phyloP scores from a whole-genome alignment of 257 asterid species.

The Jaltomata sinuosa region DNA sequence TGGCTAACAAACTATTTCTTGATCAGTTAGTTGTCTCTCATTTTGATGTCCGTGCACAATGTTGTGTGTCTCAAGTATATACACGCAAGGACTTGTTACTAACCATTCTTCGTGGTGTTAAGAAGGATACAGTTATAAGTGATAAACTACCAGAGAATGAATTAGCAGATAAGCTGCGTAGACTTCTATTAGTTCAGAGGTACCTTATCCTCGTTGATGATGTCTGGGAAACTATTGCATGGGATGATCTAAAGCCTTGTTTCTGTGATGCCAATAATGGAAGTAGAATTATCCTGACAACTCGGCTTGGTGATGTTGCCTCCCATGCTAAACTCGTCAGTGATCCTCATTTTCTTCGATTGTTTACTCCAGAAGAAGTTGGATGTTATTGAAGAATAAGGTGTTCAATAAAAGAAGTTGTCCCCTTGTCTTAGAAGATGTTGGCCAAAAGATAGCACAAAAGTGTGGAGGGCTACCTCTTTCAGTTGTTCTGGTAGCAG shows the following conservation, averaged over 20 bases:
- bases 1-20: slow-evolving; percentile 18
- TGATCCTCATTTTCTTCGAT: neutral
- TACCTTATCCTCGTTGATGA: slow-evolving; percentile 35
- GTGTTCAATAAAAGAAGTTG: neutral
- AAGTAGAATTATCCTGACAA: slow-evolving; percentile 19
- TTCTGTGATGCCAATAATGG: neutral
- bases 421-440: neutral
- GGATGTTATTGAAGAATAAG: slow-evolving; percentile 22
- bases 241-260: neutral
- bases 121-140: neutral
- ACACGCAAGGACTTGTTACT: neutral
- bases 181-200: slow-evolving; percentile 11
- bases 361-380: slow-evolving; percentile 5
- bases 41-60: slow-evolving; percentile 16
- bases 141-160: neutral
- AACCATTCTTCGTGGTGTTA: neutral
- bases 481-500: neutral
- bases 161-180: neutral
- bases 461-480: neutral
- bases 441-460: neutral
- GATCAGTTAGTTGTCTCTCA: neutral
- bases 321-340: neutral
- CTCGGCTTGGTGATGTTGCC: neutral
- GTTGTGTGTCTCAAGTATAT: slow-evolving; percentile 19
- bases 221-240: slow-evolving; percentile 17